Evolutionary conservation across 208 protist genomes (phyloP).

Genomic region (Porcisia hertigi): DNA sequence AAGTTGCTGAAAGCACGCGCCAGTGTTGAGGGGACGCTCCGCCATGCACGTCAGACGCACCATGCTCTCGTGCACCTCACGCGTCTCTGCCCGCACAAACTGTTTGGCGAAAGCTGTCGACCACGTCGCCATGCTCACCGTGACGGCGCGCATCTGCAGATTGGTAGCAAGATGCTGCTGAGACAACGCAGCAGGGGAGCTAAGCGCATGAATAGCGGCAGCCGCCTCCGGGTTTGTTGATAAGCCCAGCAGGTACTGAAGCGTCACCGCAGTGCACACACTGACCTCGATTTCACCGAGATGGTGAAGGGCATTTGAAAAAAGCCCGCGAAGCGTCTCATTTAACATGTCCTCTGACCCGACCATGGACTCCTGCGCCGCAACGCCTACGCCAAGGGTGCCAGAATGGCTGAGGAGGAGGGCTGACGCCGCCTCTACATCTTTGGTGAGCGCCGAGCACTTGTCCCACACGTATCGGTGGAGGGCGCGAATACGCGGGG

Average conservation of each 20-base stretch:
- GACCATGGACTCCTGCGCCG: slow-evolving; percentile 8
- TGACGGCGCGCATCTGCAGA: slow-evolving; percentile 26
- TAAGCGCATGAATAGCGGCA: slow-evolving; percentile 21
- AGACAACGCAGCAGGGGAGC: slow-evolving; percentile 17
- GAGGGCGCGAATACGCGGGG: slow-evolving; percentile 29
- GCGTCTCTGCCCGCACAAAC: slow-evolving; percentile 30
- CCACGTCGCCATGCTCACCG: slow-evolving; percentile 26
- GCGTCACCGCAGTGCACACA: slow-evolving; percentile 50
- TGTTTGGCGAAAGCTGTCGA: slow-evolving; percentile 19
- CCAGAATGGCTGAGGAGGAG: slow-evolving; percentile 13
- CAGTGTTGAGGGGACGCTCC: slow-evolving; percentile 70
- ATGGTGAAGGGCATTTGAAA: slow-evolving; percentile 42
- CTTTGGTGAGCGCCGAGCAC: slow-evolving; percentile 37
- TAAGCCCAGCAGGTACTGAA: slow-evolving; percentile 54
- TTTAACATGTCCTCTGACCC: slow-evolving; percentile 30
- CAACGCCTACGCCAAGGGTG: neutral
- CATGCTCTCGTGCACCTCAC: slow-evolving; percentile 30
- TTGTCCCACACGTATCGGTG: slow-evolving; percentile 37
- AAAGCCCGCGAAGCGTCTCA: slow-evolving; percentile 42
- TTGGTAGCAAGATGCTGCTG: slow-evolving; percentile 14
- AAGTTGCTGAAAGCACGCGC: slow-evolving; percentile 78
- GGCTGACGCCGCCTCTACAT: slow-evolving; percentile 39
- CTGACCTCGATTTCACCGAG: slow-evolving; percentile 64
- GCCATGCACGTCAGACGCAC: slow-evolving; percentile 79
- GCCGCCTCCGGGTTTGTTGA: slow-evolving; percentile 15